Evolutionary conservation across 176 grass and related monocot genomes (phyloP).

Genomic region (Alopecurus myosuroides): DNA sequence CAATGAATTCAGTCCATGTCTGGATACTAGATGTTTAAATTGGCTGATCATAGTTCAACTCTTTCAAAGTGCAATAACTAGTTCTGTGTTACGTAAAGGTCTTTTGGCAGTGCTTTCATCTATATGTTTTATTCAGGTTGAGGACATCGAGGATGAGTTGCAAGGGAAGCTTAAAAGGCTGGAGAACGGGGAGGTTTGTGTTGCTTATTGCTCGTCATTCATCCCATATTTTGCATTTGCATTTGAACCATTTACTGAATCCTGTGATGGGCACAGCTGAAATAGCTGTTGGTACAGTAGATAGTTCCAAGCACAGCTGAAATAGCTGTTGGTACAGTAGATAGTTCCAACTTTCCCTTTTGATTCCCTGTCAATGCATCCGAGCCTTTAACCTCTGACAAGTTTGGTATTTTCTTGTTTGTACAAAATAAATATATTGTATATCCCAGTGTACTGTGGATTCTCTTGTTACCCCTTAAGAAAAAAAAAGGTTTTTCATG

Average conservation of each 20-base stretch:
- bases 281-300: neutral
- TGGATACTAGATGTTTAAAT: neutral
- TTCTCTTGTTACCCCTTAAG: slow-evolving; percentile 8
- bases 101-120: neutral
- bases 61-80: neutral
- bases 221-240: neutral
- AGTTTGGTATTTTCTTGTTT: neutral
- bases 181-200: slow-evolving; percentile 61
- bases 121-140: slow-evolving; percentile 48
- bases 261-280: neutral
- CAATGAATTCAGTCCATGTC: neutral
- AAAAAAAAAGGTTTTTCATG: slow-evolving; percentile 9
- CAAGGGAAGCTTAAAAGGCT: slow-evolving; percentile 57
- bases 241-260: neutral
- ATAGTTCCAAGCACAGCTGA: neutral
- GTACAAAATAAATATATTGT: neutral
- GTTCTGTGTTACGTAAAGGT: neutral
- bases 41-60: neutral
- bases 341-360: neutral
- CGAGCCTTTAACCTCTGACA: neutral
- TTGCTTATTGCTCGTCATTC: neutral
- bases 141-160: slow-evolving; percentile 58
- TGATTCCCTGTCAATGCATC: neutral
- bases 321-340: neutral
- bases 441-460: neutral